Conservation (phyloP, 768 basidiomycete genomes). For the Boletus sp. region DNA sequence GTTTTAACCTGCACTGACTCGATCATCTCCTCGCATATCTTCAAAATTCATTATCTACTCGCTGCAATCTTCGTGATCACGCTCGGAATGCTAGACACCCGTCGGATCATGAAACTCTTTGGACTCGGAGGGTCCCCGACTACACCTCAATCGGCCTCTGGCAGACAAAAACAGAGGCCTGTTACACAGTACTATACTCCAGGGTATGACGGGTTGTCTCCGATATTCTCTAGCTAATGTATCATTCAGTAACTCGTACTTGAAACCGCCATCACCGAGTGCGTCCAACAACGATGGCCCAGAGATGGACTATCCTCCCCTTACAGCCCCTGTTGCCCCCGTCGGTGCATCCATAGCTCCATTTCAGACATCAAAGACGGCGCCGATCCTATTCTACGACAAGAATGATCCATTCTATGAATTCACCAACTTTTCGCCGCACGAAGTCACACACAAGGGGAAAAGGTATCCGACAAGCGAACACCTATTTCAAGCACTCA, state of each 20-base stretch:
- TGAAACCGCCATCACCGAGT: conserved; percentile 12
- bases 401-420: conserved; percentile 63
- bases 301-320: conserved; percentile 29
- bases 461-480: conserved; percentile 73
- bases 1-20: conserved; percentile 11
- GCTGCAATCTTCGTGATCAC: conserved; percentile 16
- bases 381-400: conserved; percentile 58
- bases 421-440: conserved; percentile 72
- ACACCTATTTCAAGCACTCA: conserved; percentile 75
- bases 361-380: conserved; percentile 25
- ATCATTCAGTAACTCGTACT: conserved; percentile 8
- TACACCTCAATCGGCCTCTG: conserved; percentile 19
- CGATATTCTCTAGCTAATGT: not conserved
- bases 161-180: conserved; percentile 19
- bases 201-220: conserved; percentile 10
- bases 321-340: conserved; percentile 31
- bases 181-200: conserved; percentile 24
- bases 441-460: conserved; percentile 58
- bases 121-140: conserved; percentile 29
- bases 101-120: conserved; percentile 32
- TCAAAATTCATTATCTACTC: conserved; percentile 30
- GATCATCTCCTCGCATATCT: conserved; percentile 8
- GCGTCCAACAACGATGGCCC: conserved; percentile 3
- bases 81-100: conserved; percentile 32
- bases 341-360: conserved; percentile 29